phyloP scores from a whole-genome alignment of 176 grass and related monocot species.

The Lolium rigidum region DNA sequence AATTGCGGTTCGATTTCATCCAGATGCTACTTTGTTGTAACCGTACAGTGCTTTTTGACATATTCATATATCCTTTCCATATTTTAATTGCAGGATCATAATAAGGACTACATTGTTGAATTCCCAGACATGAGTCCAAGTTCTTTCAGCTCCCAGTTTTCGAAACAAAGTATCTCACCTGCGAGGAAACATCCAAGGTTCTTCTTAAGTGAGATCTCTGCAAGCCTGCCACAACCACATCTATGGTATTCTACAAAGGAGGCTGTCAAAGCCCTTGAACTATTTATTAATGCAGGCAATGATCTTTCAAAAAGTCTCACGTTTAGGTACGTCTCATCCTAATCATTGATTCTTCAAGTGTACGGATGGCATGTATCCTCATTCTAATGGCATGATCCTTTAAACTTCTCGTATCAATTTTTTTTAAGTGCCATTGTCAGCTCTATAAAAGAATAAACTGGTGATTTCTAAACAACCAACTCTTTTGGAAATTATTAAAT shows the following conservation, averaged over 20 bases:
- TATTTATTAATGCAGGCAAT: conserved; percentile 71
- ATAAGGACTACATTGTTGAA: conserved; percentile 91
- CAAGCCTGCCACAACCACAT: conserved; percentile 72
- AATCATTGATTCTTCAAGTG: conserved; percentile 24
- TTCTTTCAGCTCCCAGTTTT: conserved; percentile 43
- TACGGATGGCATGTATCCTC: conserved; percentile 17
- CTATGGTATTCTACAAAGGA: conserved; percentile 90
- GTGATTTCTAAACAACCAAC: background rate
- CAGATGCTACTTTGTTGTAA: conserved; percentile 32
- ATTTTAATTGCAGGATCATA: conserved; percentile 77
- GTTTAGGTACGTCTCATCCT: conserved; percentile 57
- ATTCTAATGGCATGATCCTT: conserved; percentile 24
- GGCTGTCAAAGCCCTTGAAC: conserved; percentile 69
- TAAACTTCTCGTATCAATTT: background rate
- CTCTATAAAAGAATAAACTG: background rate
- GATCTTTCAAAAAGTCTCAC: conserved; percentile 71
- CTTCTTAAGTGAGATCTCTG: conserved; percentile 60
- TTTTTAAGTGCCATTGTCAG: background rate
- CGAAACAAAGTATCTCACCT: conserved; percentile 51
- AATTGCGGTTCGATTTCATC: conserved; percentile 71
- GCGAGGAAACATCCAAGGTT: conserved; percentile 50
- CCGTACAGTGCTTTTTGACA: conserved; percentile 11
- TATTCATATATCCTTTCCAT: conserved; percentile 47
- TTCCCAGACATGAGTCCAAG: conserved; percentile 81
- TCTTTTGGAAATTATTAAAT: background rate